A percentile compares a stretch with the other conserved stretches of the same genome.
Conservation (phyloP, 352 stramenopile genomes). For the Phytophthora tubulina region DNA sequence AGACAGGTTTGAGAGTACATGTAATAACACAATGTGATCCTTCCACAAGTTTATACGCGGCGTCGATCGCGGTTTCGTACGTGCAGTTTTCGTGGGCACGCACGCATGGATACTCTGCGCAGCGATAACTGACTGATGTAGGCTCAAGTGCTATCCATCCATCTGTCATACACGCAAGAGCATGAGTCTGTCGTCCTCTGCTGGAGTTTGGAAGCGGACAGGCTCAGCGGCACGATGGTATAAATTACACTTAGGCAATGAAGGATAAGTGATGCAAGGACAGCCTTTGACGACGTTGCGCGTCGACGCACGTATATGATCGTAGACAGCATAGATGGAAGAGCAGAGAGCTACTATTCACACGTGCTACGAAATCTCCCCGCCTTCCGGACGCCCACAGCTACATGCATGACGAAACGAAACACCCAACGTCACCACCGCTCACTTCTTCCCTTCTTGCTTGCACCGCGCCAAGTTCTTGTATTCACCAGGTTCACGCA, state of each 20-base stretch:
- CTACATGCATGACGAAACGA: slow-evolving; percentile 40
- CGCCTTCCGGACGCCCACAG: slow-evolving; percentile 12
- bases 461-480: slow-evolving; percentile 27
- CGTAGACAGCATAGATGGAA: slow-evolving; percentile 14
- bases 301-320: slow-evolving; percentile 30
- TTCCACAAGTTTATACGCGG: slow-evolving; percentile 5
- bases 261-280: slow-evolving; percentile 16
- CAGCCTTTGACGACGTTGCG: slow-evolving; percentile 31
- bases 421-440: slow-evolving; percentile 36
- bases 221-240: neutral
- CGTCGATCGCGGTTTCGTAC: neutral
- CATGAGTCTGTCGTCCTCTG: slow-evolving; percentile 1
- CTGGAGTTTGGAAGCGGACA: neutral
- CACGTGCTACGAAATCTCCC: slow-evolving; percentile 29
- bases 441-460: slow-evolving; percentile 15
- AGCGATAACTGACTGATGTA: neutral
- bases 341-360: slow-evolving; percentile 45
- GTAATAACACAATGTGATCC: slow-evolving; percentile 29
- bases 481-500: slow-evolving; percentile 31
- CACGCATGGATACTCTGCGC: slow-evolving; percentile 1
- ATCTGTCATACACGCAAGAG: slow-evolving; percentile 20
- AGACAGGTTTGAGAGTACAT: slow-evolving; percentile 22
- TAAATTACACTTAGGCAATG: neutral
- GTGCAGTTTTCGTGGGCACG: slow-evolving; percentile 5
- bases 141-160: slow-evolving; percentile 9